A percentile compares a stretch with the other conserved stretches of the same genome.
Evolutionary conservation across 495 filamentous ascomycete species (phyloP).

Genomic region (Aspergillus indologenus): DNA sequence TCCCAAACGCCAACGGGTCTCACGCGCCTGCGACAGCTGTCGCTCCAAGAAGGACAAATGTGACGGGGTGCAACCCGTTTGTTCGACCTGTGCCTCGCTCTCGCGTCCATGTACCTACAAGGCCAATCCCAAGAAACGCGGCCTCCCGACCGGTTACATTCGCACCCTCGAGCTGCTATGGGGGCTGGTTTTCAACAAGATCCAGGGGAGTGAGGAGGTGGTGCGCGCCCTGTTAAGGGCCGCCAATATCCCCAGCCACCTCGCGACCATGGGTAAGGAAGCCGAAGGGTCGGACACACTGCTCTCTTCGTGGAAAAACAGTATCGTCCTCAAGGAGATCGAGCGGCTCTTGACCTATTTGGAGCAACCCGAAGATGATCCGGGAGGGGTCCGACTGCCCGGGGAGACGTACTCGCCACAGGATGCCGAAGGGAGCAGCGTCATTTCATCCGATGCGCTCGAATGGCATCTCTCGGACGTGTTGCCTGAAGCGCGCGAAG

Average conservation of each 20-base stretch:
- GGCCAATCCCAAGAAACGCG: constrained; percentile 66
- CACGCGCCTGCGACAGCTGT: constrained; percentile 66
- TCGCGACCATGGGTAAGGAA: constrained; percentile 46
- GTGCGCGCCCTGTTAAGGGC: constrained; percentile 39
- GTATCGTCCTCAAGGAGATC: constrained; percentile 49
- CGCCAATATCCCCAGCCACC: constrained; percentile 39
- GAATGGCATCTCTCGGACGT: constrained; percentile 41
- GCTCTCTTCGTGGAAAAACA: constrained; percentile 54
- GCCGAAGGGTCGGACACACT: constrained; percentile 43
- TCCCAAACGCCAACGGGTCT: constrained; percentile 51
- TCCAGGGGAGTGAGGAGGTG: constrained; percentile 44
- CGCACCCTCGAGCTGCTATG: constrained; percentile 40
- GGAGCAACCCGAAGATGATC: constrained; percentile 42
- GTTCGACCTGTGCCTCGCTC: constrained; percentile 60
- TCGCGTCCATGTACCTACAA: constrained; percentile 63
- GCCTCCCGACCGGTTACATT: constrained; percentile 45
- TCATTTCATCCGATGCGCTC: constrained; percentile 34
- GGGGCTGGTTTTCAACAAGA: constrained; percentile 42
- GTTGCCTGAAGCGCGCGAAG: constrained; percentile 23
- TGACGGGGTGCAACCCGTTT: constrained; percentile 60
- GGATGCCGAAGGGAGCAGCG: constrained; percentile 33
- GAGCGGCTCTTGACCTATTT: constrained; percentile 48
- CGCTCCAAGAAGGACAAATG: constrained; percentile 64
- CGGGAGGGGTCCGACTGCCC: constrained; percentile 22
- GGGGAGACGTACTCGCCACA: constrained; percentile 33